Conservation (phyloP, 768 basidiomycete genomes). For the Cubamyces lactineus region DNA sequence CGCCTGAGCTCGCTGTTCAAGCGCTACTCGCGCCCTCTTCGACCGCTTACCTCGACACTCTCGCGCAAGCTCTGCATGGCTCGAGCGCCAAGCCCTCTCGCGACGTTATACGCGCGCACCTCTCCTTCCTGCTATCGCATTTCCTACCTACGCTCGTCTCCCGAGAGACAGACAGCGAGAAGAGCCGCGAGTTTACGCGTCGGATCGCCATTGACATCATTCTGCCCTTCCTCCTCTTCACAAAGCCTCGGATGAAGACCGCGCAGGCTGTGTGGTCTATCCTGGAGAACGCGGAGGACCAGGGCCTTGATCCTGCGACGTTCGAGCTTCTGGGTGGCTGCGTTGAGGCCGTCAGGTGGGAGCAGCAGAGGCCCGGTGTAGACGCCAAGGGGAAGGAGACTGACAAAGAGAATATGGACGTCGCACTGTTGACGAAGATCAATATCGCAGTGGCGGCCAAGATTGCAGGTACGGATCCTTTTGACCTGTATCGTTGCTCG, state of each 20-base stretch:
- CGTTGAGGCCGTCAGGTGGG: slow-evolving; percentile 44
- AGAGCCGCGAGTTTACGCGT: slow-evolving; percentile 21
- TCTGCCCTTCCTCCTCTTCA: slow-evolving; percentile 76
- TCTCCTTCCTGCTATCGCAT: slow-evolving; percentile 55
- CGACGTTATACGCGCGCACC: slow-evolving; percentile 54
- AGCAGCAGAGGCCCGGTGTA: slow-evolving; percentile 36
- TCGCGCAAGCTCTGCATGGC: slow-evolving; percentile 42
- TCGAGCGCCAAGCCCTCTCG: slow-evolving; percentile 52
- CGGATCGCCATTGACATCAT: slow-evolving; percentile 55
- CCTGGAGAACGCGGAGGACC: slow-evolving; percentile 44
- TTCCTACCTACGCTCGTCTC: slow-evolving; percentile 40
- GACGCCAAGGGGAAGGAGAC: slow-evolving; percentile 32
- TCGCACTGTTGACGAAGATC: slow-evolving; percentile 49
- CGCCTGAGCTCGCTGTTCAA: slow-evolving; percentile 41
- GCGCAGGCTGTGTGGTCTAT: slow-evolving; percentile 72
- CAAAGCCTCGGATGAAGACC: slow-evolving; percentile 70
- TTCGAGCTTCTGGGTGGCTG: slow-evolving; percentile 63
- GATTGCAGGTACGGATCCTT: slow-evolving; percentile 60
- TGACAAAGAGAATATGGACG: slow-evolving; percentile 29
- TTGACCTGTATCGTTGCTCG: slow-evolving; percentile 1
- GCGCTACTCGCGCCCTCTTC: neutral
- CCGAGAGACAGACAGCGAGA: slow-evolving; percentile 13
- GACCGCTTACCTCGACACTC: slow-evolving; percentile 48
- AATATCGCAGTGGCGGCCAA: slow-evolving; percentile 60
- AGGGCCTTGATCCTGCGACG: slow-evolving; percentile 9